These are phyloP conservation scores for Paracoccidioides lutzii DNA, from an alignment of 2,329 filamentous ascomycete species.

Conservation along the genomic window DNA sequence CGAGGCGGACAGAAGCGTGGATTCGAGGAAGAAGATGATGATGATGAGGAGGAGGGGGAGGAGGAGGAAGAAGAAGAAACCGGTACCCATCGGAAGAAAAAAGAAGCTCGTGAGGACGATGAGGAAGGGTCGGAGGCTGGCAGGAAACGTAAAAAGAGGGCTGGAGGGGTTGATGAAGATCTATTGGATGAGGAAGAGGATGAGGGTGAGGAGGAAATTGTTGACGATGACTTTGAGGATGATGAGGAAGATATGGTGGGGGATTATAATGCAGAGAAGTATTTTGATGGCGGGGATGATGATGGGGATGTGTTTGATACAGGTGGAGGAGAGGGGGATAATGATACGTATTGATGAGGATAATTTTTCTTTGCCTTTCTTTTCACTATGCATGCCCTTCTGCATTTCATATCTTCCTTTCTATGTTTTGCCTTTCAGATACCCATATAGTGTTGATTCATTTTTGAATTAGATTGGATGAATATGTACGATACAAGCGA, in stretches of 20 bases:
- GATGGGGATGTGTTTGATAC: constrained; percentile 43
- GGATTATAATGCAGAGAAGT: constrained; percentile 53
- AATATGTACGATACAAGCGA: too few species aligned
- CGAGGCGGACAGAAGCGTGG: constrained; percentile 23
- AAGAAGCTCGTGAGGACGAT: constrained; percentile 21
- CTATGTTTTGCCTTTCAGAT: background rate
- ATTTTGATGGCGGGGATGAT: constrained; percentile 48
- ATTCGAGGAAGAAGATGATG: constrained; percentile 36
- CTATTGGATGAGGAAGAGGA: constrained; percentile 35
- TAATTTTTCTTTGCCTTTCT: constrained; percentile 18
- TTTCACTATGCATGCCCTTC: background rate
- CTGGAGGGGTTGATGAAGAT: constrained; percentile 32
- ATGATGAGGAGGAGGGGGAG: constrained; percentile 18
- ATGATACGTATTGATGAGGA: constrained; percentile 26
- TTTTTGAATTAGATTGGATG: background rate
- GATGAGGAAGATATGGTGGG: constrained; percentile 47
- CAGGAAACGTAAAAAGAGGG: constrained; percentile 18
- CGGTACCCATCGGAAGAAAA: constrained; percentile 18
- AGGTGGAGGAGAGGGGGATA: constrained; percentile 41
- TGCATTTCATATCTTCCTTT: constrained; percentile 6
- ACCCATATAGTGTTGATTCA: constrained; percentile 4
- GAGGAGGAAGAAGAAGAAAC: constrained; percentile 6
- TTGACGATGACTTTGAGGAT: constrained; percentile 47
- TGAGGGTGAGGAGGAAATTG: constrained; percentile 38
- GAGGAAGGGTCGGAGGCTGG: constrained; percentile 19